Base-by-base conservation (phyloP, 177 flowering plant species). In the Vitis hybrid region DNA sequence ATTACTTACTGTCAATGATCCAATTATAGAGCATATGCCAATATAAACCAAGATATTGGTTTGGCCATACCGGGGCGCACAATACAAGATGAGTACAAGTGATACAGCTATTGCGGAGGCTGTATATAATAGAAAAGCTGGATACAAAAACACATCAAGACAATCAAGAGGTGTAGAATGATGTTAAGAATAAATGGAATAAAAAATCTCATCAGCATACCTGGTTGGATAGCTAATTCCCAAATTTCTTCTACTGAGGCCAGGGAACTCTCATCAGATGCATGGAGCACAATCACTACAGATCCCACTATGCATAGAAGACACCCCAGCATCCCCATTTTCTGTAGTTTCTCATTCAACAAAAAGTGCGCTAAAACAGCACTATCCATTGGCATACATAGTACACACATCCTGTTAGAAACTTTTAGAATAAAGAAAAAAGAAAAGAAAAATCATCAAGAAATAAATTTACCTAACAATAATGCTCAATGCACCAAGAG, bases 401-500 rank as follows among this genome's bases (percentile, higher is more conserved):
- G 45, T 5, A 40, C 7, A 40, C 45, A 40, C 26, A 14, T 52
- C 51, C 45, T 7, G 66, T 52, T 18, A 73, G 9, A 69, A 71
- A 34, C 18, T 19, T n/a, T 10, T 8, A 55, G 7, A 4, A 52
- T 15, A 17, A 5, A 58, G 6, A 3, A 58, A 60, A 18, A 61
- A 5, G 23, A 50, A 57, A 21, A 1, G 34, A 45, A 5, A 40
- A 40, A 5, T 40, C 8, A 40, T 40, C 45, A 40, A 40, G 45
- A 40, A 40, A 40, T 40, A 40, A 40, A 4, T 32, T 66, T 74
- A 87, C 97, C 97, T 91, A 11, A 89, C 89, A 64, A 91, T 91
- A 58, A 91, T 91, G 73, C 97, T 91, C 73, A 88, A 79, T n/a
- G 97, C 97, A 30, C 97, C 97, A 54, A 90, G 88, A 3, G 97